These are phyloP conservation scores for Metschnikowia arizonensis DNA, from an alignment of 805 yeast species.

Conservation along the genomic window DNA sequence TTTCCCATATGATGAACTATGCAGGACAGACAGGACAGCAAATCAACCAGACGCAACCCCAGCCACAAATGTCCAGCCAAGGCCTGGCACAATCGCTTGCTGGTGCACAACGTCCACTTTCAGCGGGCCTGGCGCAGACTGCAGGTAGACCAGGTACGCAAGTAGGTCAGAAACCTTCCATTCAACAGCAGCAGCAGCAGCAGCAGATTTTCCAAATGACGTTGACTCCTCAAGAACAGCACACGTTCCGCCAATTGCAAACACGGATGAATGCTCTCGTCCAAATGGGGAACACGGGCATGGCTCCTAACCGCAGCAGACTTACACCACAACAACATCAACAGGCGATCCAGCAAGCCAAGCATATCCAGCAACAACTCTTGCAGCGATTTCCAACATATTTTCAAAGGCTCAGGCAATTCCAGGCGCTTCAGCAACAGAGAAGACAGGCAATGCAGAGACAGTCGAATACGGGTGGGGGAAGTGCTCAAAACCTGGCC, in stretches of 20 bases:
- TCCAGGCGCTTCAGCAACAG: conserved; percentile 31
- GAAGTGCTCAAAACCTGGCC: background rate
- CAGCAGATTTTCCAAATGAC: conserved; percentile 44
- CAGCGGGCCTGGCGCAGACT: background rate
- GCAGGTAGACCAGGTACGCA: conserved; percentile 13
- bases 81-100: conserved; percentile 2
- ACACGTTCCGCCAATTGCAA: conserved; percentile 38
- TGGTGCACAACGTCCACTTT: background rate
- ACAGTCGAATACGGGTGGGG: conserved; percentile 13
- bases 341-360: conserved; percentile 42
- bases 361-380: conserved; percentile 34
- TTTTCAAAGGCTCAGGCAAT: conserved; percentile 36
- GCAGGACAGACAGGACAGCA: conserved; percentile 1
- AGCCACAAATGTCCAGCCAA: background rate
- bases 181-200: conserved; percentile 42
- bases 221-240: conserved; percentile 41
- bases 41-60: background rate
- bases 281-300: conserved; percentile 40
- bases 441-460: conserved; percentile 18
- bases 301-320: conserved; percentile 40
- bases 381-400: conserved; percentile 35
- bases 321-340: conserved; percentile 43
- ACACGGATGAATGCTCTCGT: conserved; percentile 37
- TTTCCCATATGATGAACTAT: conserved; percentile 8
- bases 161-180: conserved; percentile 19